phyloP scores from a whole-genome alignment of 2,329 filamentous ascomycete species.

The Alternaria triticina region DNA sequence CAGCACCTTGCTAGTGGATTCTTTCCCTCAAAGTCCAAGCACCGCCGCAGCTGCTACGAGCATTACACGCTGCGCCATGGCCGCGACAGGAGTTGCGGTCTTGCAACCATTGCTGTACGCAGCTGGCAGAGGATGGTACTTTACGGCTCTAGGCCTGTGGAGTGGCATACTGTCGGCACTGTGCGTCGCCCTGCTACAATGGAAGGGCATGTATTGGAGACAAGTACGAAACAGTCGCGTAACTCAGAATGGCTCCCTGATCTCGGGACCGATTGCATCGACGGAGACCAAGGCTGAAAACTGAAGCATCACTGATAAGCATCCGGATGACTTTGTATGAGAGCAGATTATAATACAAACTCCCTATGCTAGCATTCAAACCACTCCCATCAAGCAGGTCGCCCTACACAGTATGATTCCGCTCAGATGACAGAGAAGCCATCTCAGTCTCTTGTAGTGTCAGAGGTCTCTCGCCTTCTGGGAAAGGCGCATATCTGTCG shows the following conservation, averaged over 20 bases:
- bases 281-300: not conserved
- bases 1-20: not conserved
- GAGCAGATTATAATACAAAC: not conserved
- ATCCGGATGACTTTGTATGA: not conserved
- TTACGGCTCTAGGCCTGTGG: not conserved
- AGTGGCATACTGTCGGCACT: not conserved
- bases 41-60: not conserved
- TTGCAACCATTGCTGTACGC: not conserved
- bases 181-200: not conserved
- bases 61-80: not conserved
- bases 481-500: not conserved
- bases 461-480: not conserved
- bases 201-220: not conserved
- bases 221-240: not conserved
- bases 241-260: fast-evolving
- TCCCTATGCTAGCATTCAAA: not conserved
- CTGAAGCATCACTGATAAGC: not conserved
- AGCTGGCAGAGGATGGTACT: not conserved
- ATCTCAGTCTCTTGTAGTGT: not conserved
- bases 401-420: not conserved
- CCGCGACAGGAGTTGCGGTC: not conserved
- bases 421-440: not conserved
- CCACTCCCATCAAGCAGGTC: not conserved
- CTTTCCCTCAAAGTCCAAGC: not conserved
- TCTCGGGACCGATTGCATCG: not conserved